Evolutionary conservation across 257 asterid genomes (phyloP).

Genomic region (Linaria vulgaris): DNA sequence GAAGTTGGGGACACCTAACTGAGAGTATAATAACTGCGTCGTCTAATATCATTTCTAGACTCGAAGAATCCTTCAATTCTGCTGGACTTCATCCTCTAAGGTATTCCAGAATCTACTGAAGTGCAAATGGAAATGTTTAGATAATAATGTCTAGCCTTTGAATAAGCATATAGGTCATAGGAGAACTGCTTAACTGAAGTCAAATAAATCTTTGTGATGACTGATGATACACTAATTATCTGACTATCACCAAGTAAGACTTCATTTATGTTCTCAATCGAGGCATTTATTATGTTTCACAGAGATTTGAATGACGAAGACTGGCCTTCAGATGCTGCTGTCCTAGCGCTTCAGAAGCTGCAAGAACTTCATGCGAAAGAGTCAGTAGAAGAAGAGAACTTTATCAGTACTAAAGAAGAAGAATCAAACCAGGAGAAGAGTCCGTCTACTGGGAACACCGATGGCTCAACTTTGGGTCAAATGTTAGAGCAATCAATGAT

Average conservation of each 20-base stretch:
- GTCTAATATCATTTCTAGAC: constrained; percentile 29
- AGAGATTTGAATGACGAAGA: constrained; percentile 40
- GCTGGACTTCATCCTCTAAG: constrained; percentile 47
- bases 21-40: constrained; percentile 31
- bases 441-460: not conserved
- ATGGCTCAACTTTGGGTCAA: too few relatives aligned
- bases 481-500: too few relatives aligned
- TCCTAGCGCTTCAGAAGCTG: constrained; percentile 44
- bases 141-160: not conserved
- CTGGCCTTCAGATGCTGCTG: constrained; percentile 55
- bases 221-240: too few relatives aligned
- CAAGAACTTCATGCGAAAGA: constrained; percentile 43
- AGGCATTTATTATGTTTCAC: not conserved
- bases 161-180: too few relatives aligned
- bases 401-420: constrained; percentile 15
- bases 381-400: constrained; percentile 26
- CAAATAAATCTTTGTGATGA: too few relatives aligned
- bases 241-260: not conserved
- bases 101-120: constrained; percentile 23
- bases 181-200: not conserved
- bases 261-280: not conserved
- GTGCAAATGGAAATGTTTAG: not conserved
- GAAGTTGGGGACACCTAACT: constrained; percentile 52
- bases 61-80: constrained; percentile 34
- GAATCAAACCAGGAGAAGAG: constrained; percentile 21